Evolutionary conservation across 2,329 filamentous ascomycete genomes (phyloP), one percentile per base, ranked within the genome.

Genomic region (Cordyceps farinosa): DNA sequence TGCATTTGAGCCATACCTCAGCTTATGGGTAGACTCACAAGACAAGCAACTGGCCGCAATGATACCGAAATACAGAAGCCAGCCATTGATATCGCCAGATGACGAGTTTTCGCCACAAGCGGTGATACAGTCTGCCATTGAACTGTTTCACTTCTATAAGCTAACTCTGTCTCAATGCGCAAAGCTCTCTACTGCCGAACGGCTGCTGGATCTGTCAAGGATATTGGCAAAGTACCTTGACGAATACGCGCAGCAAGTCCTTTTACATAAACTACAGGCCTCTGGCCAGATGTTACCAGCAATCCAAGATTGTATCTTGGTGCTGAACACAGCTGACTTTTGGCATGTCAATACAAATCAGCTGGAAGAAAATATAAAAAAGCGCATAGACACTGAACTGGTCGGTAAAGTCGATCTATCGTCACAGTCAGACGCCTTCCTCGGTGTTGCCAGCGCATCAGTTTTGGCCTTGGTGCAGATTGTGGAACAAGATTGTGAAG

Each of bases 71-170:
- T 98, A 98, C 76, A 91, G 90, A 67, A 85, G 84, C 65, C 92
- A 97, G 69, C 90, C 92, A 0, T 82, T 96, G 3, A 83, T 92
- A 47, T 87, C 91, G 3, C 79, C 84, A 0, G 95, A 97, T 68
- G 95, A 99, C 69, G 95, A 99, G 62, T 98, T 98, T 74, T 91
- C 91, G 48, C 82, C 90, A 0, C 91, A 96, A 73, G 87, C 91
- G 51, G 94, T 99, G 63, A 94, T 97, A 64, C 83, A 90, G 1
- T 98, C 95, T 0, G 96, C 95, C 3, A 97, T 96, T 52, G 95
- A 99, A 73, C 84, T 99, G 0, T 99, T 99, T 77, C 92, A 97
- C 71, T 97, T 97, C 73, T 99, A 99, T 78, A 92, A 96, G 65
- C 85, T 94, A 64, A 94, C 92, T 0, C 79, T 99, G 42, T 92